These are phyloP conservation scores for Talaromyces sp. DNA, from an alignment of 2,329 filamentous ascomycete species.

Conservation along the genomic window DNA sequence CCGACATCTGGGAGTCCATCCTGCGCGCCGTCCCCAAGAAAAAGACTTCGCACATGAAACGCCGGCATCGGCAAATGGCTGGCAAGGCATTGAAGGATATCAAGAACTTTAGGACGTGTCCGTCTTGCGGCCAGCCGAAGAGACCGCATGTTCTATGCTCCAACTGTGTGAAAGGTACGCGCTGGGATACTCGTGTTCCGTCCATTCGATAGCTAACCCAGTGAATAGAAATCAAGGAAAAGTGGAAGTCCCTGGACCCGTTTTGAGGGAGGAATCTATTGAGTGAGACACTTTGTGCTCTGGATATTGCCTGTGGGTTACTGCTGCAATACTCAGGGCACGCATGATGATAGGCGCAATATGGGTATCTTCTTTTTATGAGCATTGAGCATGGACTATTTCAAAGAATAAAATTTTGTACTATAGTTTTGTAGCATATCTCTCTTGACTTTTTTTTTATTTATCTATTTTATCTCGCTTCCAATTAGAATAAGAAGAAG, in stretches of 20 bases:
- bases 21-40: constrained; percentile 94
- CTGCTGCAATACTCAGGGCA: background rate
- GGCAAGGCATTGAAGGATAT: constrained; percentile 93
- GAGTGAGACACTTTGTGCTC: background rate
- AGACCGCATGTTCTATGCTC: constrained; percentile 84
- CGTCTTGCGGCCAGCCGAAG: constrained; percentile 82
- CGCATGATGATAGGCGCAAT: background rate
- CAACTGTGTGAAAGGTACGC: constrained; percentile 75
- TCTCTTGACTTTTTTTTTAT: background rate
- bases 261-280: background rate
- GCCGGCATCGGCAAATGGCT: constrained; percentile 86
- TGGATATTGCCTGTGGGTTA: background rate
- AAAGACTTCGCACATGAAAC: constrained; percentile 96
- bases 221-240: constrained; percentile 39
- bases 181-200: constrained; percentile 13
- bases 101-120: constrained; percentile 79
- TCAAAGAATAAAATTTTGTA: background rate
- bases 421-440: background rate
- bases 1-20: constrained; percentile 87
- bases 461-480: background rate
- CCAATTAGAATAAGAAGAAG: background rate
- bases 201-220: background rate
- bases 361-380: background rate
- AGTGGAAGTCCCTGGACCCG: constrained; percentile 31
- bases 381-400: background rate